phyloP scores from a whole-genome alignment of 2,329 filamentous ascomycete genomes.

The Claviceps quebecensis region DNA sequence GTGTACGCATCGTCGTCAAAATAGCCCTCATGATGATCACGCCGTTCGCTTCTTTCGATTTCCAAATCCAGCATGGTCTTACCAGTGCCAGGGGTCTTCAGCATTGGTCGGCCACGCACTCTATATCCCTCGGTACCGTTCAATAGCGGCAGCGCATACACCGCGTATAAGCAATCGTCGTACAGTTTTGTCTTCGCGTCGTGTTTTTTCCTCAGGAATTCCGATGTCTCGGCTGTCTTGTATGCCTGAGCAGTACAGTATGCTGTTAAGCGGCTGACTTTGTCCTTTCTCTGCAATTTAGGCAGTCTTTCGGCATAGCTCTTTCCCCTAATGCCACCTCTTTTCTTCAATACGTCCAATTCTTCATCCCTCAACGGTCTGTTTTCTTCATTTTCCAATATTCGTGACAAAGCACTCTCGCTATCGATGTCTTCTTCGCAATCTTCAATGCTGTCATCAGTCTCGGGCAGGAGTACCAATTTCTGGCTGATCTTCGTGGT shows the following conservation, averaged over 20 bases:
- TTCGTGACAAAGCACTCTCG: conserved; percentile 22
- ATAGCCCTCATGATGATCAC: conserved; percentile 85
- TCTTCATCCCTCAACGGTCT: conserved; percentile 55
- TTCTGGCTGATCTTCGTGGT: conserved; percentile 95
- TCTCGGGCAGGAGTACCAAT: conserved; percentile 84
- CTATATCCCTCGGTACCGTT: conserved; percentile 78
- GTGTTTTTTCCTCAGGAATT: conserved; percentile 78
- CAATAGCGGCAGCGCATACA: conserved; percentile 83
- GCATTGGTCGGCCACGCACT: conserved; percentile 74
- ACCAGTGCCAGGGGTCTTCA: conserved; percentile 79
- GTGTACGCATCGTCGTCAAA: conserved; percentile 58
- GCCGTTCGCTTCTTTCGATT: conserved; percentile 82
- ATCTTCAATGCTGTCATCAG: conserved; percentile 42
- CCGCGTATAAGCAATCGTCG: conserved; percentile 91
- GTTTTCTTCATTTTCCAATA: conserved; percentile 43
- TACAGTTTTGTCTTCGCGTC: conserved; percentile 90
- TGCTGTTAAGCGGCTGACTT: conserved; percentile 78
- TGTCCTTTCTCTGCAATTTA: conserved; percentile 75
- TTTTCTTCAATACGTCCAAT: conserved; percentile 46
- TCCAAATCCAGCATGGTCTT: conserved; percentile 88
- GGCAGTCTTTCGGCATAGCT: conserved; percentile 89
- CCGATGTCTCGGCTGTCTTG: conserved; percentile 75
- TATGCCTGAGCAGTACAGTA: conserved; percentile 94
- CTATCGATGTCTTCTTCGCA: conserved; percentile 45
- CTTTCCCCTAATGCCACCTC: conserved; percentile 55